Conservation (phyloP, 2,329 filamentous ascomycete genomes). For the Elsinoe batatas region DNA sequence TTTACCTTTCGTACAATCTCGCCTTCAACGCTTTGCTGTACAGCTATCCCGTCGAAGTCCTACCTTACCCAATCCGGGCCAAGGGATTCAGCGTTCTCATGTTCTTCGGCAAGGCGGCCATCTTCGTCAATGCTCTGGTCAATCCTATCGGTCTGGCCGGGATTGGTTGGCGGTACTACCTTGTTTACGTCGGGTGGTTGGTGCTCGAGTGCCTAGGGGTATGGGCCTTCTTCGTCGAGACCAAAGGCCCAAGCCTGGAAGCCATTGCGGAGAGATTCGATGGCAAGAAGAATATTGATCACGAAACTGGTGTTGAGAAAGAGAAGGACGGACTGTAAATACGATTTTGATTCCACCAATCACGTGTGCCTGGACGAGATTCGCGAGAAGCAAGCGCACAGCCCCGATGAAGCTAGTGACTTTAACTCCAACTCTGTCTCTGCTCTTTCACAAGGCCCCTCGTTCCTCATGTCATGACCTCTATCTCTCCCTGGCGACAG, state of each 20-base stretch:
- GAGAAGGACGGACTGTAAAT: background rate
- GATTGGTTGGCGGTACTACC: slow-evolving; percentile 25
- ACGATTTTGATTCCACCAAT: background rate
- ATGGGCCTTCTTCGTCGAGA: slow-evolving; percentile 26
- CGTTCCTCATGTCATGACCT: background rate
- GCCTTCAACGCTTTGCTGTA: slow-evolving; percentile 25
- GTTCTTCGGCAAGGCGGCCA: slow-evolving; percentile 19
- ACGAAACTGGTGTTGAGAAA: background rate
- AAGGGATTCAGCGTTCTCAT: slow-evolving; percentile 12
- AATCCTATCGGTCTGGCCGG: slow-evolving; percentile 30
- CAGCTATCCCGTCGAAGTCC: slow-evolving; percentile 23
- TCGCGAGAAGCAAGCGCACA: no score
- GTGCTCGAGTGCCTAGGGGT: slow-evolving; percentile 20
- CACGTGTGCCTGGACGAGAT: no score
- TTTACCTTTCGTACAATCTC: slow-evolving; percentile 30
- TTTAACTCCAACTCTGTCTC: no score
- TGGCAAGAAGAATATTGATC: slow-evolving; percentile 13
- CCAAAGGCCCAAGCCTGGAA: slow-evolving; percentile 28
- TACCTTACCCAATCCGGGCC: slow-evolving; percentile 20
- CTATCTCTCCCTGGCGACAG: background rate
- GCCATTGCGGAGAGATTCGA: slow-evolving; percentile 38
- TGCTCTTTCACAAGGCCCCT: background rate
- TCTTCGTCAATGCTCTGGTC: slow-evolving; percentile 25
- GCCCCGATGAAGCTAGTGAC: no score
- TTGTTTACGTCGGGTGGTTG: slow-evolving; percentile 26